Conservation (phyloP, 441 rosid genomes). For the Pelargonium citronellum region DNA sequence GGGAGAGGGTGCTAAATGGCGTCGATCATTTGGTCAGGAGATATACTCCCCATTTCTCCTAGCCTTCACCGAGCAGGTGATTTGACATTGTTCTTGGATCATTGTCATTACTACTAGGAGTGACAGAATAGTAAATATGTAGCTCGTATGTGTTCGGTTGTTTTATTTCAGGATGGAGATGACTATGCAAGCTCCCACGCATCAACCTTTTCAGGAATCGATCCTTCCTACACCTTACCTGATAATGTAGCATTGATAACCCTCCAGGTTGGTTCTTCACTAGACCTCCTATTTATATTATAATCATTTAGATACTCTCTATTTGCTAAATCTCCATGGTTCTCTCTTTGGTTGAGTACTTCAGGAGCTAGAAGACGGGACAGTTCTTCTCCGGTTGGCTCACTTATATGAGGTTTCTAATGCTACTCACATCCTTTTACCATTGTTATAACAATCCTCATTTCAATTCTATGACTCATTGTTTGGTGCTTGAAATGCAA, state of each 20-base stretch:
- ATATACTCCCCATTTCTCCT: slow-evolving; percentile 65
- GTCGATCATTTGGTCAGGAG: slow-evolving; percentile 67
- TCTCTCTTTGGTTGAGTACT: slow-evolving; percentile 10
- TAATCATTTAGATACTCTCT: too few species aligned
- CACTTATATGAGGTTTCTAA: slow-evolving; percentile 57
- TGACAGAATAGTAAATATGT: slow-evolving; percentile 8
- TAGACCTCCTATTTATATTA: background rate
- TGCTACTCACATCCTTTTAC: background rate
- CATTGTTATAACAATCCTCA: background rate
- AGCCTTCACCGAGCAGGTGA: slow-evolving; percentile 73
- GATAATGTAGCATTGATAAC: slow-evolving; percentile 52
- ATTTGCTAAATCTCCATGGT: background rate
- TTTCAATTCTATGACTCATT: background rate
- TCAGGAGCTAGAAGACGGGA: slow-evolving; percentile 55
- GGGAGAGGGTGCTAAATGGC: slow-evolving; percentile 70
- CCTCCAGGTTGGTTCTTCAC: slow-evolving; percentile 34
- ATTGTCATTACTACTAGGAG: background rate
- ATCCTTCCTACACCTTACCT: slow-evolving; percentile 56
- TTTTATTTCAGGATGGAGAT: slow-evolving; percentile 44
- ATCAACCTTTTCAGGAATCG: slow-evolving; percentile 47
- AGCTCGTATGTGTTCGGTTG: slow-evolving; percentile 13
- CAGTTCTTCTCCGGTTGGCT: slow-evolving; percentile 55
- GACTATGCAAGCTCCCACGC: slow-evolving; percentile 34
- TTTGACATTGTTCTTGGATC: slow-evolving; percentile 13
- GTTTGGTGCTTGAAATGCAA: slow-evolving; percentile 26